These are phyloP conservation scores for Alternaria gaisen DNA, from an alignment of 2,329 filamentous ascomycete species.

Conservation along the genomic window DNA sequence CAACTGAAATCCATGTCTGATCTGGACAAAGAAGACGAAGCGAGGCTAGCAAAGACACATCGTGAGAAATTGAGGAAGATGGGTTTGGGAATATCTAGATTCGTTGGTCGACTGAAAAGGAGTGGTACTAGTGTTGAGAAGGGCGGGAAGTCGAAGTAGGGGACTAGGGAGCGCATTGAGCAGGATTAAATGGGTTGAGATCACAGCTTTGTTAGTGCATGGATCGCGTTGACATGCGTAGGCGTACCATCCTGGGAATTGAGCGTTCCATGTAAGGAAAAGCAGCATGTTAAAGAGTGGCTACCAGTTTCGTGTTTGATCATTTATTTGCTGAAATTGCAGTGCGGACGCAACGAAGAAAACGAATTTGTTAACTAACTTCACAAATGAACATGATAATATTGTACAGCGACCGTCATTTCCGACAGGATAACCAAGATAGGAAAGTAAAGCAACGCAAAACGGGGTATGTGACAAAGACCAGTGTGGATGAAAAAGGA, in stretches of 20 bases:
- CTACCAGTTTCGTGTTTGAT: not conserved
- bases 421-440: not conserved
- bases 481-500: not conserved
- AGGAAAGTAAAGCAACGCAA: not conserved
- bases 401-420: not conserved
- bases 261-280: not conserved
- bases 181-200: not conserved
- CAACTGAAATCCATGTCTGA: conserved; percentile 19
- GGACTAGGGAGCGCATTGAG: not conserved
- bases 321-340: not conserved
- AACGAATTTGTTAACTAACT: not conserved
- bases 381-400: not conserved
- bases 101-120: not conserved
- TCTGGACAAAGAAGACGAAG: conserved; percentile 18
- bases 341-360: not conserved
- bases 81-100: not conserved
- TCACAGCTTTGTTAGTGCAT: not conserved
- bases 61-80: conserved; percentile 5
- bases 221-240: not conserved
- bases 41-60: conserved; percentile 1
- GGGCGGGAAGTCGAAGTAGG: not conserved
- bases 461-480: conserved; percentile 2
- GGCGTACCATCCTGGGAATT: not conserved
- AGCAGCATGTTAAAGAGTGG: not conserved
- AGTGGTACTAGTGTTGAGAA: not conserved